These are phyloP conservation scores for Aureoboletus auriporus DNA, from an alignment of 768 basidiomycete genomes.

Conservation along the genomic window DNA sequence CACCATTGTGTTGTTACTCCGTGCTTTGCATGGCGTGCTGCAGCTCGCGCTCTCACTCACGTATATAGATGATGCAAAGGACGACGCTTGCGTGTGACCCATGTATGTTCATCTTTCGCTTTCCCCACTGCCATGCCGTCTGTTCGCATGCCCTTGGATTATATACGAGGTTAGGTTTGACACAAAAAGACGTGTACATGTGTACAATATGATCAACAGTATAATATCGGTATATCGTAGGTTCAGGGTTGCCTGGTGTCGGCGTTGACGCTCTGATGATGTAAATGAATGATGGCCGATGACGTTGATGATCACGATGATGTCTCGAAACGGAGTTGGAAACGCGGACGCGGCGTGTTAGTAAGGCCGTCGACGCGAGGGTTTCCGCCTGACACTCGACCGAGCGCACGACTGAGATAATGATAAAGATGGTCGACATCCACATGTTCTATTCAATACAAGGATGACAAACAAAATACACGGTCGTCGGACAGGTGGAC, in stretches of 20 bases:
- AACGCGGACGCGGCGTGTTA: conserved; percentile 8
- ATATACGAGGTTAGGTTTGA: not conserved
- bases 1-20: conserved; percentile 8
- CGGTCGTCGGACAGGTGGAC: not conserved
- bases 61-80: conserved; percentile 21
- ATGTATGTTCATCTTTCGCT: conserved; percentile 17
- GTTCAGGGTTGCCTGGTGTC: not conserved
- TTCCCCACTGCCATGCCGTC: conserved; percentile 11
- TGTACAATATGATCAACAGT: conserved; percentile 25
- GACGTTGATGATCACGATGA: conserved; percentile 1
- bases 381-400: not conserved
- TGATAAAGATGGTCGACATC: not conserved
- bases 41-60: conserved; percentile 5
- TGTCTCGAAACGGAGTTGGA: not conserved
- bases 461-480: conserved; percentile 2
- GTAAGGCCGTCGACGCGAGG: not conserved
- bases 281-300: conserved; percentile 2
- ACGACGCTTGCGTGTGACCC: conserved; percentile 13
- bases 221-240: conserved; percentile 21
- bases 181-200: conserved; percentile 20
- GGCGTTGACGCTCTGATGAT: not conserved
- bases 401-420: not conserved
- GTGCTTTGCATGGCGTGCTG: conserved; percentile 4
- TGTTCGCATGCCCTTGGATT: conserved; percentile 18
- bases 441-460: not conserved